Conservation (phyloP, 768 basidiomycete species). For the Tylopilus felleus region DNA sequence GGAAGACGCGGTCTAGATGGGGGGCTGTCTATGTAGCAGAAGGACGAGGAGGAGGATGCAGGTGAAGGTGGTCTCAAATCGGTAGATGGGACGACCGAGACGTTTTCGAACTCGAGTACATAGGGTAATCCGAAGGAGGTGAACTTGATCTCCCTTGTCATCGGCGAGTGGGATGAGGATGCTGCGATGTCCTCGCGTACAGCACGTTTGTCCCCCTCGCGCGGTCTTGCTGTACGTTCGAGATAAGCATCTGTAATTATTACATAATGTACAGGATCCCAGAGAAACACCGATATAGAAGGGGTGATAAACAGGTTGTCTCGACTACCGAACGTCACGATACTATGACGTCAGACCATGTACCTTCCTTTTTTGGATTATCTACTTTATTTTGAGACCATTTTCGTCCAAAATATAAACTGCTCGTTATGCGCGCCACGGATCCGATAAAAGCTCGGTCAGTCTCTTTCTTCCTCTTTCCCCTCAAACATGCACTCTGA, state of each 20-base stretch:
- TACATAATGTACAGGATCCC: slow-evolving; percentile 6
- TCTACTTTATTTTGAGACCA: slow-evolving; percentile 3
- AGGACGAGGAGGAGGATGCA: slow-evolving; percentile 23
- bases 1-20: slow-evolving; percentile 11
- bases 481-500: slow-evolving; percentile 11
- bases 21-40: slow-evolving; percentile 27
- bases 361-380: slow-evolving; percentile 29
- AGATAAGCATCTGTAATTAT: slow-evolving; percentile 2
- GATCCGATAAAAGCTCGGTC: slow-evolving; percentile 10
- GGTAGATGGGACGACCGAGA: slow-evolving; percentile 17
- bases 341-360: slow-evolving; percentile 26
- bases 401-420: slow-evolving; percentile 25
- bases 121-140: slow-evolving; percentile 30
- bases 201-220: too few species aligned
- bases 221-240: too few species aligned
- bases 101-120: slow-evolving; percentile 27
- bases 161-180: neutral
- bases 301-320: neutral
- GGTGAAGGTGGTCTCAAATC: neutral
- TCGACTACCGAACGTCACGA: neutral
- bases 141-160: slow-evolving; percentile 28
- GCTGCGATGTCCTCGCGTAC: neutral
- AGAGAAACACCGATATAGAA: neutral
- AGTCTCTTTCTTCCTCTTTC: neutral
- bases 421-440: neutral